Conservation (phyloP, 2,329 filamentous ascomycete genomes). For the Fusarium papillatum region DNA sequence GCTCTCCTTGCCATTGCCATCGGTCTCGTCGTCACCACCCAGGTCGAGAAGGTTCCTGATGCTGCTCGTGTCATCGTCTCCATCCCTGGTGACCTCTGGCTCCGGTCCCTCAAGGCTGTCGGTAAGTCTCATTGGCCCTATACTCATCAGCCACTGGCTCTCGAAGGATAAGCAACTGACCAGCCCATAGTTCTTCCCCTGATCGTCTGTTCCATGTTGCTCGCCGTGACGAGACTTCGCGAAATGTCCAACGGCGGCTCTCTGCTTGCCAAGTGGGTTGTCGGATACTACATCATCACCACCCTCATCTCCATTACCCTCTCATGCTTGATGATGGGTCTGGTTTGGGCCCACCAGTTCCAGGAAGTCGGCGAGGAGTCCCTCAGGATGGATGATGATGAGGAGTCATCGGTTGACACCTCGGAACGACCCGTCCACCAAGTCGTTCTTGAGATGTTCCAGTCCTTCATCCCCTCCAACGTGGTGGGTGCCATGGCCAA, state of each 20-base stretch:
- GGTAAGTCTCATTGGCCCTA: slow-evolving; percentile 48
- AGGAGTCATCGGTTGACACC: slow-evolving; percentile 26
- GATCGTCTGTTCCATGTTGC: slow-evolving; percentile 65
- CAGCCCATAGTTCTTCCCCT: slow-evolving; percentile 59
- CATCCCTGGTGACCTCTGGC: slow-evolving; percentile 64
- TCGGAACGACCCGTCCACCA: slow-evolving; percentile 54
- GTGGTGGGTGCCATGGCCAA: slow-evolving; percentile 60
- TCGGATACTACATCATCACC: slow-evolving; percentile 64
- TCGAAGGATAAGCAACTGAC: slow-evolving; percentile 4
- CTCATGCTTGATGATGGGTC: slow-evolving; percentile 59
- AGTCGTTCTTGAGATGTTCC: slow-evolving; percentile 62
- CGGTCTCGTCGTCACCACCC: slow-evolving; percentile 59
- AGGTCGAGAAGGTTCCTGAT: slow-evolving; percentile 57
- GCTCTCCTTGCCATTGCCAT: slow-evolving; percentile 64
- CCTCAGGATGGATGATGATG: slow-evolving; percentile 40
- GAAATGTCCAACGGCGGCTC: slow-evolving; percentile 59
- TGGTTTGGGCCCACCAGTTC: slow-evolving; percentile 64
- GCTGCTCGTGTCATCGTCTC: slow-evolving; percentile 57
- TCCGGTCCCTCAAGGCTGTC: slow-evolving; percentile 62
- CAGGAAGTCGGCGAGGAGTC: slow-evolving; percentile 48
- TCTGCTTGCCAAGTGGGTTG: slow-evolving; percentile 61
- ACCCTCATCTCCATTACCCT: slow-evolving; percentile 63
- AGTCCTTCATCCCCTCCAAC: slow-evolving; percentile 64
- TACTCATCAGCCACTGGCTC: neutral
- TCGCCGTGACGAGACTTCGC: slow-evolving; percentile 62